Conservation (phyloP, 768 basidiomycete genomes). For the Chiua virens region DNA sequence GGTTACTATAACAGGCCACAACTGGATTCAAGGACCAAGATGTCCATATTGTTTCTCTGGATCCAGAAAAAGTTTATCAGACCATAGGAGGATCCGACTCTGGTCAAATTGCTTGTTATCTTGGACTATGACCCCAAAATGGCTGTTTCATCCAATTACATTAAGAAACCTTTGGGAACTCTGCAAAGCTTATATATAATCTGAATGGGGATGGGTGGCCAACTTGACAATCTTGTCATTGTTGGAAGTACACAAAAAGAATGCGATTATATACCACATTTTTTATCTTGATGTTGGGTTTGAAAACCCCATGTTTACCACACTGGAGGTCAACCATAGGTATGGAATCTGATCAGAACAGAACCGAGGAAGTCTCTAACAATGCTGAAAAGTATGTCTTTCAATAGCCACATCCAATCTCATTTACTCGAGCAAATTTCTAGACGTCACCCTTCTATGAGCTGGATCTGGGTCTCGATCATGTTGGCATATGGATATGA, state of each 20-base stretch:
- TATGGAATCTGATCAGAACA: slow-evolving; percentile 93
- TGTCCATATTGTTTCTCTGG: too few species aligned
- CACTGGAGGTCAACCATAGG: slow-evolving; percentile 96
- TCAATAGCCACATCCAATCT: background rate
- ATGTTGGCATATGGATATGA: slow-evolving; percentile 94
- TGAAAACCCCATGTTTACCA: slow-evolving; percentile 96
- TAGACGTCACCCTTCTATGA: slow-evolving; percentile 98
- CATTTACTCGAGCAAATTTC: slow-evolving; percentile 3
- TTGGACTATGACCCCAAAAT: slow-evolving; percentile 94
- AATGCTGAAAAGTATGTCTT: slow-evolving; percentile 77
- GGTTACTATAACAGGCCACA: too few species aligned
- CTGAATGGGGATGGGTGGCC: slow-evolving; percentile 93
- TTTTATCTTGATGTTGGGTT: slow-evolving; percentile 97
- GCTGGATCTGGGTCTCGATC: slow-evolving; percentile 94
- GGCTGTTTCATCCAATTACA: slow-evolving; percentile 92
- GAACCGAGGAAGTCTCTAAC: slow-evolving; percentile 90
- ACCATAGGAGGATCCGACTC: slow-evolving; percentile 97
- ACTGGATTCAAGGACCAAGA: too few species aligned
- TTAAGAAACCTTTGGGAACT: slow-evolving; percentile 97
- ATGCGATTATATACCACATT: slow-evolving; percentile 93
- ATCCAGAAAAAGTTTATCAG: too few species aligned
- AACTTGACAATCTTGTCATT: slow-evolving; percentile 98
- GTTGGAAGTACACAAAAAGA: slow-evolving; percentile 94
- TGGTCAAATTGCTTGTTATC: slow-evolving; percentile 92
- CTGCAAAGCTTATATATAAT: slow-evolving; percentile 96